Conservation (phyloP, 2,329 filamentous ascomycete species). For the Talaromyces pinophilus region DNA sequence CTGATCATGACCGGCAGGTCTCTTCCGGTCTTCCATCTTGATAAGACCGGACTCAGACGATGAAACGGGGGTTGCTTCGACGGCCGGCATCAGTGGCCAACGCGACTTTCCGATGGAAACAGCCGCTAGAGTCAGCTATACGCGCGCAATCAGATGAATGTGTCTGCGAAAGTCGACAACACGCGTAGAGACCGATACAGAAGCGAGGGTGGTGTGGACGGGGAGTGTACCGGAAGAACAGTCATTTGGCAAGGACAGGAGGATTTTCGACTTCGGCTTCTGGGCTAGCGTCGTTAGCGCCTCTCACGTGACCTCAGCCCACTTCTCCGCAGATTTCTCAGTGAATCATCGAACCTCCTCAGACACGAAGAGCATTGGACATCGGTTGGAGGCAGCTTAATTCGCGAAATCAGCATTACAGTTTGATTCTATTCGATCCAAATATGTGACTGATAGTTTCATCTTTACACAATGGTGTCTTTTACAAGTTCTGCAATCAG, state of each 20-base stretch:
- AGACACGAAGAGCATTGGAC: not conserved
- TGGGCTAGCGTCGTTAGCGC: conserved; percentile 38
- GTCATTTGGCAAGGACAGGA: conserved; percentile 35
- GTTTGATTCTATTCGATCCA: not conserved
- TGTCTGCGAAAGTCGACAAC: not conserved
- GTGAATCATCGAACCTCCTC: not conserved
- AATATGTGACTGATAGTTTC: conserved; percentile 27
- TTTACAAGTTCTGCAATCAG: conserved; percentile 59
- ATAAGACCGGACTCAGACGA: conserved; percentile 75
- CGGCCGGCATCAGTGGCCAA: conserved; percentile 81
- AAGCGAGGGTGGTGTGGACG: conserved; percentile 25
- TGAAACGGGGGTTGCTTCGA: conserved; percentile 71
- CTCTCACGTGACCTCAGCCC: conserved; percentile 41
- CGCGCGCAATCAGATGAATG: conserved; percentile 2
- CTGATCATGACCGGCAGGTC: conserved; percentile 76
- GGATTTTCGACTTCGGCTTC: conserved; percentile 43
- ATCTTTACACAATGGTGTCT: conserved; percentile 43
- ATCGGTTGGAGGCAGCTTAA: not conserved
- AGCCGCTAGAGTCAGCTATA: conserved; percentile 30
- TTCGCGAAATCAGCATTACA: not conserved
- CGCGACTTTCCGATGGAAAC: conserved; percentile 31
- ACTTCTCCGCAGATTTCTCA: conserved; percentile 31
- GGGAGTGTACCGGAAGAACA: conserved; percentile 31
- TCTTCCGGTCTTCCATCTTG: conserved; percentile 99
- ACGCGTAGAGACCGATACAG: not conserved